These are phyloP conservation scores for Terana coerulea DNA, from an alignment of 768 basidiomycete genomes.

Conservation along the genomic window DNA sequence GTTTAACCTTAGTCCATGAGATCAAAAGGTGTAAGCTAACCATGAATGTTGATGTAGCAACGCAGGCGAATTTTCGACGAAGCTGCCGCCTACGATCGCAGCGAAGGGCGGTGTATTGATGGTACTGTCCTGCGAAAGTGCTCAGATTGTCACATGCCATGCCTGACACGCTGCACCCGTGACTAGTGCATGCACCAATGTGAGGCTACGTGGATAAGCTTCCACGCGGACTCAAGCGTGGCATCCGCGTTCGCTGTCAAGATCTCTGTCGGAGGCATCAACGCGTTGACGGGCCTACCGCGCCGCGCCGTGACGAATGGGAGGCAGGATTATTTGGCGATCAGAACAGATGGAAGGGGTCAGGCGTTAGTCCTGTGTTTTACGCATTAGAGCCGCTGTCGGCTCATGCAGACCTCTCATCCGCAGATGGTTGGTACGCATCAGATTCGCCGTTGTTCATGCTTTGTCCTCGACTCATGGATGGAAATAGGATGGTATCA, in stretches of 20 bases:
- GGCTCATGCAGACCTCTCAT: neutral
- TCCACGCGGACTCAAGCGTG: neutral
- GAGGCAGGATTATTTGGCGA: slow-evolving; percentile 25
- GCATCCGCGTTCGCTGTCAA: slow-evolving; percentile 18
- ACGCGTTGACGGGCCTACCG: slow-evolving; percentile 24
- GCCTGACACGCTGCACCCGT: neutral
- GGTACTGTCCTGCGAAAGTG: too few relatives aligned
- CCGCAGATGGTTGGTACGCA: slow-evolving; percentile 8
- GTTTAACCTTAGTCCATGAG: neutral
- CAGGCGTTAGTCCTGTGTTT: slow-evolving; percentile 13
- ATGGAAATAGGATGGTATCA: slow-evolving; percentile 22
- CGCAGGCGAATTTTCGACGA: slow-evolving; percentile 11
- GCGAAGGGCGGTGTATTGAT: slow-evolving; percentile 25
- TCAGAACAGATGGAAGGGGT: slow-evolving; percentile 5
- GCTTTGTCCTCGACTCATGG: neutral
- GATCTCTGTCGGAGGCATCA: slow-evolving; percentile 28
- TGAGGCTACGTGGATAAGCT: slow-evolving; percentile 30
- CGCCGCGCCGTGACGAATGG: slow-evolving; percentile 12
- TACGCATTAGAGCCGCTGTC: too few relatives aligned
- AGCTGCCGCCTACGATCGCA: slow-evolving; percentile 18
- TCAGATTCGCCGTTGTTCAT: neutral
- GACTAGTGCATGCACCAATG: slow-evolving; percentile 25
- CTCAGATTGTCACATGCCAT: neutral
- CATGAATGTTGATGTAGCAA: slow-evolving; percentile 11
- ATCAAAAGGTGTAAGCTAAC: neutral